Evolutionary conservation across 495 filamentous ascomycete species (phyloP).

Genomic region (Staphylotrichum longicolle): DNA sequence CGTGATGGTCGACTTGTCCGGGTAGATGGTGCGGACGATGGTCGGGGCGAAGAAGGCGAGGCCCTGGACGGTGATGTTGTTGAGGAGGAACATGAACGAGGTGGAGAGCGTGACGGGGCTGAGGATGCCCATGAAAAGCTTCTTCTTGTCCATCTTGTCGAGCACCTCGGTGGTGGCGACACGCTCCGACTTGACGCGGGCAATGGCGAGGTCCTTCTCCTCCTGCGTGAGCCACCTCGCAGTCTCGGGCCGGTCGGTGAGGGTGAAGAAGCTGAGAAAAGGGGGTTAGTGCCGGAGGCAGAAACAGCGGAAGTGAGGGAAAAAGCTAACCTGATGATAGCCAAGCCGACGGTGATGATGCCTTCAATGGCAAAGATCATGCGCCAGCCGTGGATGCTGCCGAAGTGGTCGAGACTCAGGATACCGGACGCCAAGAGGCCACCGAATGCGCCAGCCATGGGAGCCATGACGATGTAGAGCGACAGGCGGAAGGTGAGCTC

Average conservation of each 20-base stretch:
- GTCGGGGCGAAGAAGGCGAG: constrained; percentile 72
- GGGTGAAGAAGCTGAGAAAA: constrained; percentile 41
- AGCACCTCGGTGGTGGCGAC: constrained; percentile 61
- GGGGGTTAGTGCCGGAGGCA: not conserved
- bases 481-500: constrained; percentile 69
- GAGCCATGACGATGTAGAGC: constrained; percentile 71
- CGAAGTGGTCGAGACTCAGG: constrained; percentile 51
- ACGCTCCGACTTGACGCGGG: constrained; percentile 62
- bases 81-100: constrained; percentile 63
- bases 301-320: not conserved
- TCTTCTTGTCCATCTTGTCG: constrained; percentile 61
- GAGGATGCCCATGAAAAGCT: constrained; percentile 45
- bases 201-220: constrained; percentile 54
- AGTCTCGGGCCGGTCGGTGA: constrained; percentile 61
- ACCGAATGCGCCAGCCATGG: constrained; percentile 68
- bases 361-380: constrained; percentile 71
- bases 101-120: constrained; percentile 48
- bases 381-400: constrained; percentile 54
- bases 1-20: constrained; percentile 49
- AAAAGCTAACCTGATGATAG: constrained; percentile 40
- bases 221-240: constrained; percentile 56
- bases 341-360: constrained; percentile 55
- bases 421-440: constrained; percentile 65
- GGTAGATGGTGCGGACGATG: constrained; percentile 68
- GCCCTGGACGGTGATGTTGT: constrained; percentile 75